A percentile compares a stretch with the other conserved stretches of the same genome.
These are phyloP conservation scores for Hordeum marinum DNA, from an alignment of 176 grass and related monocot genomes.

Conservation along the genomic window DNA sequence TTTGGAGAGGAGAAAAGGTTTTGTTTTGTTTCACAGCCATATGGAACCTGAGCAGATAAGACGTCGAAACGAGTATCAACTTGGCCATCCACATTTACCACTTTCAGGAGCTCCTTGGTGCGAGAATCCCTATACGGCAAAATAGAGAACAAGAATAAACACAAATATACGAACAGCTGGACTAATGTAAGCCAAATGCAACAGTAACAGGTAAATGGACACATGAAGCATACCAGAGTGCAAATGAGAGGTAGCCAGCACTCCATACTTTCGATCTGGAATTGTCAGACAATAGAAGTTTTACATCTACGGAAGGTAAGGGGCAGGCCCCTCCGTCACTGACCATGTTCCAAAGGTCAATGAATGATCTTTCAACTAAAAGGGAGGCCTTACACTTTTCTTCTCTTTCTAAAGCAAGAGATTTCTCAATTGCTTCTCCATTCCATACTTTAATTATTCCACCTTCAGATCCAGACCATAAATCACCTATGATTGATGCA, in stretches of 20 bases:
- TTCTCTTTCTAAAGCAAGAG: conserved; percentile 57
- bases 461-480: conserved; percentile 87
- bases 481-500: conserved; percentile 52
- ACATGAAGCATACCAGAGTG: conserved; percentile 69
- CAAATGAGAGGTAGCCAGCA: conserved; percentile 72
- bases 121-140: conserved; percentile 60
- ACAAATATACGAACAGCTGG: conserved; percentile 21
- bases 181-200: conserved; percentile 30
- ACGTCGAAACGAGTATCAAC: conserved; percentile 69
- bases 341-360: conserved; percentile 77
- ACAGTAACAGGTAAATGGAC: conserved; percentile 37
- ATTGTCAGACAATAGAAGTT: conserved; percentile 85
- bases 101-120: conserved; percentile 71
- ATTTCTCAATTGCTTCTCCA: conserved; percentile 64
- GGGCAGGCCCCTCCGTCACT: conserved; percentile 60
- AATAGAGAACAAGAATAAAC: conserved; percentile 19
- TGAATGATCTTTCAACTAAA: conserved; percentile 71
- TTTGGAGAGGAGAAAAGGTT: conserved; percentile 33
- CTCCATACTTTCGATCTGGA: conserved; percentile 86
- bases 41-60: conserved; percentile 48
- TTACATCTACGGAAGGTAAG: conserved; percentile 76
- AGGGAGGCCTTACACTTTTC: conserved; percentile 65
- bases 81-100: conserved; percentile 70
- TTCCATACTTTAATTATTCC: conserved; percentile 76
- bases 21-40: conserved; percentile 37